These are phyloP conservation scores for Puccinia horiana DNA, from an alignment of 1,284 basidiomycete species.

Conservation along the genomic window DNA sequence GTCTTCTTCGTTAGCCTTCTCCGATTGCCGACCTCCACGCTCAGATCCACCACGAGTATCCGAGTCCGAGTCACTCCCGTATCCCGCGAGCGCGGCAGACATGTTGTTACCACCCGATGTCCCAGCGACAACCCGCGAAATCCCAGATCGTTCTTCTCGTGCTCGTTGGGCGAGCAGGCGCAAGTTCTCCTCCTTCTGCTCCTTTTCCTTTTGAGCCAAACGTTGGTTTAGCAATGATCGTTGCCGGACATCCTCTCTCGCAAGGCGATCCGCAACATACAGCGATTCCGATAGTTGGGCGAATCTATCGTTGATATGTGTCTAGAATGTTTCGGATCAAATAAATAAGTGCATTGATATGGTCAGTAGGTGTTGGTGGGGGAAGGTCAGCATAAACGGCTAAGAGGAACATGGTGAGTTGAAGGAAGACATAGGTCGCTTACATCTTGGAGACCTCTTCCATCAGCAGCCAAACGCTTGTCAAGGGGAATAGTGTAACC, in stretches of 20 bases:
- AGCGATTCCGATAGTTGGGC: constrained; percentile 97
- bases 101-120: constrained; percentile 63
- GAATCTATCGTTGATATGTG: constrained; percentile 98
- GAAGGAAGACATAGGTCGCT: constrained; percentile 58
- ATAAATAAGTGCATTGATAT: constrained; percentile 43
- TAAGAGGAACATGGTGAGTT: background rate
- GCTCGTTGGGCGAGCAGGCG: constrained; percentile 91
- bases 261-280: constrained; percentile 94
- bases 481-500: constrained; percentile 99
- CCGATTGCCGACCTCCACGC: constrained; percentile 14
- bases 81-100: constrained; percentile 73
- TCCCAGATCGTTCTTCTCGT: constrained; percentile 85
- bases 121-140: constrained; percentile 58
- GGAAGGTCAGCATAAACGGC: too few species aligned
- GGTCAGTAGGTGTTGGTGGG: constrained; percentile 27
- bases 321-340: constrained; percentile 61
- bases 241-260: constrained; percentile 94
- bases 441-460: constrained; percentile 93
- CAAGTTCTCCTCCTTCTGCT: constrained; percentile 91
- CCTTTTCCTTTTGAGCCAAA: constrained; percentile 96
- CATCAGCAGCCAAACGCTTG: constrained; percentile 96
- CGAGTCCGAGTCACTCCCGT: constrained; percentile 53
- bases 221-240: constrained; percentile 97
- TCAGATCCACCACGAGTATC: constrained; percentile 33
- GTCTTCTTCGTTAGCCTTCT: background rate